Evolutionary conservation across 768 basidiomycete species (phyloP).

Genomic region (Punctularia strigosozonata): DNA sequence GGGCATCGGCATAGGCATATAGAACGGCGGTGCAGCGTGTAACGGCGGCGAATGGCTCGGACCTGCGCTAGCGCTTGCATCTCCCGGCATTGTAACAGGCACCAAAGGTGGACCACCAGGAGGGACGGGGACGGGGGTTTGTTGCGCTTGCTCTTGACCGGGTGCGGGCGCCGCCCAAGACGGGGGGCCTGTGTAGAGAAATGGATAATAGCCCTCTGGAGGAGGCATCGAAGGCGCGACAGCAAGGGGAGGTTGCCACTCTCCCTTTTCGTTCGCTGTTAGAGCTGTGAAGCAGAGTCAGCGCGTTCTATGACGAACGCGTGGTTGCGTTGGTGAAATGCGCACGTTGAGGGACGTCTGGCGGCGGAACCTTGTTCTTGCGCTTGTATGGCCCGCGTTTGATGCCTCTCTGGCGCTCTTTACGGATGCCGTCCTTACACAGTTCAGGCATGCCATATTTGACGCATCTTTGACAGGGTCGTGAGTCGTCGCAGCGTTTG

Average conservation of each 20-base stretch:
- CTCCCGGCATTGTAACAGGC: no score
- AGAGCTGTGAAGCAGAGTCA: constrained; percentile 10
- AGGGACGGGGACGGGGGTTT: no score
- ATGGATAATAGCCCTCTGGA: constrained; percentile 33
- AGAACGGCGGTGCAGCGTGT: no score
- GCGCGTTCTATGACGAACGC: constrained; percentile 8
- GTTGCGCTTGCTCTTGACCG: no score
- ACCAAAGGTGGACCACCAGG: no score
- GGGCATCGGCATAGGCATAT: no score
- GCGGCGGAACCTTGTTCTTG: constrained; percentile 26
- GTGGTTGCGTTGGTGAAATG: constrained; percentile 6
- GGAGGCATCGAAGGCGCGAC: constrained; percentile 15
- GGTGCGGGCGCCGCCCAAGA: no score
- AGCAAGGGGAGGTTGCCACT: constrained; percentile 15
- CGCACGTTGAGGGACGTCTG: background rate
- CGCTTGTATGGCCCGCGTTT: constrained; percentile 50
- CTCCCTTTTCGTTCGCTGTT: constrained; percentile 1
- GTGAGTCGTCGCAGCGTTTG: constrained; percentile 44
- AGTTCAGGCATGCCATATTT: constrained; percentile 48
- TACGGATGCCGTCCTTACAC: constrained; percentile 50
- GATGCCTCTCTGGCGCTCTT: constrained; percentile 52
- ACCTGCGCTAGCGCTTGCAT: no score
- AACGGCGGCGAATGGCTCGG: no score
- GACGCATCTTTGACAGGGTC: constrained; percentile 52
- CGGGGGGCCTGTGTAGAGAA: constrained; percentile 32